Conservation (phyloP, 441 rosid species). For the Daphne laureola region DNA sequence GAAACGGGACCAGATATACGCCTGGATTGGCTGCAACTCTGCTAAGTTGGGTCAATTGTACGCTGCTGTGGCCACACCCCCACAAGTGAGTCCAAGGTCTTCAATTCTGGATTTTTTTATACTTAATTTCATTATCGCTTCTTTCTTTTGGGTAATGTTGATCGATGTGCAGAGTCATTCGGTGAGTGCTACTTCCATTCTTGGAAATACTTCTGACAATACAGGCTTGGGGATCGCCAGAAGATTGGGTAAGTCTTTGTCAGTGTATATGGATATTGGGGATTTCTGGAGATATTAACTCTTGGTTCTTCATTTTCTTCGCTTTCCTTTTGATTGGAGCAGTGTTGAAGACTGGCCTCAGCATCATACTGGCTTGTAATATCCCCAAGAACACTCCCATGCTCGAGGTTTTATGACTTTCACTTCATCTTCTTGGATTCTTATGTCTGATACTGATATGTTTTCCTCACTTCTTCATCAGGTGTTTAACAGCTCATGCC, state of each 20-base stretch:
- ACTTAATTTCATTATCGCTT: background rate
- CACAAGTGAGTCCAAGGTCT: conserved; percentile 35
- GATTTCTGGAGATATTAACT: background rate
- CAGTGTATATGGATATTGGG: background rate
- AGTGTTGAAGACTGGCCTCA: conserved; percentile 83
- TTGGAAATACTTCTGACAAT: conserved; percentile 83
- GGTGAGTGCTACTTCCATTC: conserved; percentile 63
- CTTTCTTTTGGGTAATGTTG: background rate
- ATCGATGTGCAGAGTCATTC: conserved; percentile 37
- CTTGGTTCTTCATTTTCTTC: background rate
- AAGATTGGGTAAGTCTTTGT: conserved; percentile 45
- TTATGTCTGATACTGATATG: background rate
- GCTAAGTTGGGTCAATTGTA: conserved; percentile 63
- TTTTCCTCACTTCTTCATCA: background rate
- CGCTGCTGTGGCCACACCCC: conserved; percentile 68
- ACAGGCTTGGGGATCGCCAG: conserved; percentile 84
- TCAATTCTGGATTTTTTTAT: background rate
- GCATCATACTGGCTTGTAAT: conserved; percentile 67
- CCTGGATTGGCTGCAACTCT: conserved; percentile 79
- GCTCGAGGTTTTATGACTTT: conserved; percentile 50
- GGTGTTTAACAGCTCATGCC: background rate
- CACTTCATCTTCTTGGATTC: background rate
- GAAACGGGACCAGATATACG: conserved; percentile 42
- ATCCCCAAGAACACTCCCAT: conserved; percentile 74
- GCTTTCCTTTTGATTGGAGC: conserved; percentile 6